A percentile compares a stretch with the other conserved stretches of the same genome.
These are phyloP conservation scores for Aspergillus carlsbadensis DNA, from an alignment of 495 filamentous ascomycete genomes.

Conservation along the genomic window DNA sequence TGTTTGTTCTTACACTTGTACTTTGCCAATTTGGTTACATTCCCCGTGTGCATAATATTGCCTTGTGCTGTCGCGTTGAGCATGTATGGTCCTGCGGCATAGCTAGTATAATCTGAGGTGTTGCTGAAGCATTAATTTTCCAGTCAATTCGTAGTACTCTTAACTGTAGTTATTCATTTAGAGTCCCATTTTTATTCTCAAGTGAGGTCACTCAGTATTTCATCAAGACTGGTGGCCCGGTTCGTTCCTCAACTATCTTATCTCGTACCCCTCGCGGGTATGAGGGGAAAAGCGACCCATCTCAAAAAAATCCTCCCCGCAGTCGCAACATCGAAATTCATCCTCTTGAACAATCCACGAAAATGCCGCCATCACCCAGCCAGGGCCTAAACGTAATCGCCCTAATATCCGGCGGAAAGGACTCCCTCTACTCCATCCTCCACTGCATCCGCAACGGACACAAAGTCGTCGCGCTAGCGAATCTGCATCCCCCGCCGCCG, in stretches of 20 bases:
- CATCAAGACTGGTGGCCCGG: too few species aligned
- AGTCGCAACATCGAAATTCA: not conserved
- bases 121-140: constrained; percentile 7
- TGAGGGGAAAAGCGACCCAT: not conserved
- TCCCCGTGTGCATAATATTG: constrained; percentile 21
- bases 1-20: constrained; percentile 19
- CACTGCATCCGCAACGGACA: constrained; percentile 88
- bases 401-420: constrained; percentile 93
- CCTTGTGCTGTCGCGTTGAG: constrained; percentile 17
- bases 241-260: too few species aligned
- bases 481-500: constrained; percentile 63
- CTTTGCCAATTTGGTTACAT: constrained; percentile 22
- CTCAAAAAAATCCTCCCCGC: not conserved
- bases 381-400: constrained; percentile 75
- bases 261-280: not conserved
- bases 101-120: constrained; percentile 26
- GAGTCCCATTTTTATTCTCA: too few species aligned
- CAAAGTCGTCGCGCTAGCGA: constrained; percentile 81
- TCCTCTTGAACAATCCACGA: not conserved
- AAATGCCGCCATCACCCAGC: constrained; percentile 6
- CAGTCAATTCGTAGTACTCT: too few species aligned
- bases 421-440: constrained; percentile 89
- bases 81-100: constrained; percentile 19
- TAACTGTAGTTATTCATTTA: too few species aligned
- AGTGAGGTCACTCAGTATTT: not conserved